These are phyloP conservation scores for Perkinsus olseni DNA, from an alignment of 169 alveolate genomes.

Conservation along the genomic window DNA sequence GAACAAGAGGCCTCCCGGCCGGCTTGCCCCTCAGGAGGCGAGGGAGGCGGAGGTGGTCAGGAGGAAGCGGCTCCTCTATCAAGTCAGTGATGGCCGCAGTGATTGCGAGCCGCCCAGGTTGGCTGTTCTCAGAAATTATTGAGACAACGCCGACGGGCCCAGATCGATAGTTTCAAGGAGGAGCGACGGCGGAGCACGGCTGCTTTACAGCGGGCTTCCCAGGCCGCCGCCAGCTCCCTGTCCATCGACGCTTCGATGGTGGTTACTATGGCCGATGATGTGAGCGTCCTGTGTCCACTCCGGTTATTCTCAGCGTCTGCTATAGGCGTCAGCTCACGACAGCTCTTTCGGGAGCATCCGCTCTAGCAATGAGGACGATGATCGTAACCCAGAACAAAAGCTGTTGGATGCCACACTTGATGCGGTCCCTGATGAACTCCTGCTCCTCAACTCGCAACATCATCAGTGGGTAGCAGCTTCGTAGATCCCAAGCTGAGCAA, in stretches of 20 bases:
- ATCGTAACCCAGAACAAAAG: not conserved
- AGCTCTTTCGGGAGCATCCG: not conserved
- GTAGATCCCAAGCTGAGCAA: too few species aligned
- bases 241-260: not conserved
- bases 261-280: not conserved
- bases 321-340: not conserved
- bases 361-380: not conserved
- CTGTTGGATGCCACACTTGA: not conserved
- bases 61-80: not conserved
- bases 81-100: not conserved
- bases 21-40: not conserved
- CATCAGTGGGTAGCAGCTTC: not conserved
- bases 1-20: not conserved
- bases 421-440: not conserved
- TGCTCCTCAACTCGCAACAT: not conserved
- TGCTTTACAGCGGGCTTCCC: not conserved
- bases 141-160: not conserved
- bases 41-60: not conserved
- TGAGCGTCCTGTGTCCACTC: not conserved
- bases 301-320: not conserved
- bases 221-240: not conserved
- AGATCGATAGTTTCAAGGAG: not conserved
- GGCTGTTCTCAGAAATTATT: not conserved
- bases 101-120: not conserved
- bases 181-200: not conserved